Evolutionary conservation across 2,329 filamentous ascomycete species (phyloP).

Genomic region (Aspergillus quadrilineatus): DNA sequence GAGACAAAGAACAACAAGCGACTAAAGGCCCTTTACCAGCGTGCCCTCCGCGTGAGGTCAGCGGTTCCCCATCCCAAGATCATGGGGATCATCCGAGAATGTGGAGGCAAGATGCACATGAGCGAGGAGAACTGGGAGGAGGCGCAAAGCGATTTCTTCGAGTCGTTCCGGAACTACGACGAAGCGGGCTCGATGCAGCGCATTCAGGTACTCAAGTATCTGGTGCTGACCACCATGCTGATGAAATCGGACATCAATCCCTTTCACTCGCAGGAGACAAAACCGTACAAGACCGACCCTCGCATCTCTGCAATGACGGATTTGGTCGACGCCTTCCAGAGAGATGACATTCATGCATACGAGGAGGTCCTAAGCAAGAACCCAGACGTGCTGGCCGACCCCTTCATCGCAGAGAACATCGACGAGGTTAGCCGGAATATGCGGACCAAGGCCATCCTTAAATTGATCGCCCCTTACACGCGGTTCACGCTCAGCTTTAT

Average conservation of each 20-base stretch:
- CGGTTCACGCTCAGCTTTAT: slow-evolving; percentile 87
- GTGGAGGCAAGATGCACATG: slow-evolving; percentile 99
- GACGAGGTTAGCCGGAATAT: slow-evolving; percentile 98
- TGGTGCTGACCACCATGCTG: slow-evolving; percentile 94
- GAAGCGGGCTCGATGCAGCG: slow-evolving; percentile 94
- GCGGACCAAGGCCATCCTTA: slow-evolving; percentile 91
- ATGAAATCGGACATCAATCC: slow-evolving; percentile 99
- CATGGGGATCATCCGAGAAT: slow-evolving; percentile 98
- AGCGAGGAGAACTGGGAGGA: slow-evolving; percentile 99
- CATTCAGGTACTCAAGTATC: slow-evolving; percentile 95
- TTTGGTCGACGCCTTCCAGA: slow-evolving; percentile 92
- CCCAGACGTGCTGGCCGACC: slow-evolving; percentile 83
- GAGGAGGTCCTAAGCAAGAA: slow-evolving; percentile 84
- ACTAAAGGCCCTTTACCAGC: slow-evolving; percentile 87
- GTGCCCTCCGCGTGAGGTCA: slow-evolving; percentile 88
- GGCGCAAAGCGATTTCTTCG: slow-evolving; percentile 96
- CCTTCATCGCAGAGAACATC: slow-evolving; percentile 98
- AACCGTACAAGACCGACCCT: slow-evolving; percentile 94
- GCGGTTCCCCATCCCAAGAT: slow-evolving; percentile 98
- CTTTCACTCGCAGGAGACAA: slow-evolving; percentile 97
- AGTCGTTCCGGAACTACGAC: slow-evolving; percentile 98
- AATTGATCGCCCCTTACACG: slow-evolving; percentile 91
- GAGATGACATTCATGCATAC: slow-evolving; percentile 89
- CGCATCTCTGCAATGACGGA: slow-evolving; percentile 97
- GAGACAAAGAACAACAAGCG: slow-evolving; percentile 97